phyloP scores from a whole-genome alignment of 176 grass and related monocot species.

The Aechmea fasciata region DNA sequence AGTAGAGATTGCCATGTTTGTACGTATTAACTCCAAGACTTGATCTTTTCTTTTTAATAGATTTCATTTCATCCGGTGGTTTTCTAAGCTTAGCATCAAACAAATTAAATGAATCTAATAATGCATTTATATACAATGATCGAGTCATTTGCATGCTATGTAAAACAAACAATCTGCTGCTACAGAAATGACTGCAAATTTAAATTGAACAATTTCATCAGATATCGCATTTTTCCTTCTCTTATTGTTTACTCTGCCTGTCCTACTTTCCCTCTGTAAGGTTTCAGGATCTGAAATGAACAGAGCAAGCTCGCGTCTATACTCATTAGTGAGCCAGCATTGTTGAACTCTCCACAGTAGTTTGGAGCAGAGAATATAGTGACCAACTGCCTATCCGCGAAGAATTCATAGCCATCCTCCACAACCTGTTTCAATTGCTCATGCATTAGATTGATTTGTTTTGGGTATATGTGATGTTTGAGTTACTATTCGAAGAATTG shows the following conservation, averaged over 20 bases:
- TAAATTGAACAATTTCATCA: neutral
- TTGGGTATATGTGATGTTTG: no score
- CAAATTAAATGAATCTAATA: neutral
- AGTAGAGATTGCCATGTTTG: no score
- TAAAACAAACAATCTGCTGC: neutral
- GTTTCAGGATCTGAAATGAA: conserved; percentile 10
- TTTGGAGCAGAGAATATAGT: conserved; percentile 10
- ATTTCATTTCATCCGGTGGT: no score
- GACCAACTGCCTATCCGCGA: neutral
- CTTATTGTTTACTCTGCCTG: neutral
- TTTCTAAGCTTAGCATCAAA: neutral
- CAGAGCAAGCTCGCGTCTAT: neutral
- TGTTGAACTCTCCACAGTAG: conserved; percentile 8
- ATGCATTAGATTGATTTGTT: neutral
- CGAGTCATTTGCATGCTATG: neutral
- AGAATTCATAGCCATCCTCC: conserved; percentile 9
- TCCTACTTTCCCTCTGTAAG: conserved; percentile 1
- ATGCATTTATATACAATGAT: neutral
- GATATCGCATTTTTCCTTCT: neutral
- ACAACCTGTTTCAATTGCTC: neutral
- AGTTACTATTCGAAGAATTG: no score
- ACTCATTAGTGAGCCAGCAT: conserved; percentile 9
- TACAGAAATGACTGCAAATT: neutral
- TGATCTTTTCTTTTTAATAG: no score
- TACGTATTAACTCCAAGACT: no score